Percentiles rank a stretch among this genome's conserved stretches.
Evolutionary conservation across 805 yeast species (phyloP).

Genomic region (Metschnikowia continentalis): DNA sequence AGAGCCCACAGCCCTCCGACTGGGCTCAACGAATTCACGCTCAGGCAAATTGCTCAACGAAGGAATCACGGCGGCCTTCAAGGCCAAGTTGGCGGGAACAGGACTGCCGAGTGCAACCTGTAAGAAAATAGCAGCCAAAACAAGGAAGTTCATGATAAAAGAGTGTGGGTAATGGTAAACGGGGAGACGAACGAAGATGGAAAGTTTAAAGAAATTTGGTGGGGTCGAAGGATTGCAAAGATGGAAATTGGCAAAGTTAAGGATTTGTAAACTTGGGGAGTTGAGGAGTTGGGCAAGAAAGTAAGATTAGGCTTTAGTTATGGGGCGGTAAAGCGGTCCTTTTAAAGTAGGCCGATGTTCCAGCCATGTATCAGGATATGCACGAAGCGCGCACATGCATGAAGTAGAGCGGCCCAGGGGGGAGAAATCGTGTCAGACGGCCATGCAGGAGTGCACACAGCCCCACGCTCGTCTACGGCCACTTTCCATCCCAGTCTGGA

Average conservation of each 20-base stretch:
- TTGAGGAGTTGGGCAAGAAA: background rate
- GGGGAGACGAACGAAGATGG: background rate
- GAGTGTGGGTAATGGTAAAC: background rate
- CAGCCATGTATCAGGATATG: constrained; percentile 1
- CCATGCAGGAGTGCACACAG: background rate
- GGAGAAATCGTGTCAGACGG: background rate
- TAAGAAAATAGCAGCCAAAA: constrained; percentile 2
- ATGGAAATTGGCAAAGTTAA: no score
- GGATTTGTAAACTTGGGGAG: background rate
- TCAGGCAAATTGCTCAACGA: constrained; percentile 11
- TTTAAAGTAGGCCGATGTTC: background rate
- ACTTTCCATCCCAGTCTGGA: background rate
- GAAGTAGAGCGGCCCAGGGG: background rate
- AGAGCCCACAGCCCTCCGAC: background rate
- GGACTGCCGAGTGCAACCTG: constrained; percentile 22
- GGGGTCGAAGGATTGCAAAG: no score
- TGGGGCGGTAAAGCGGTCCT: no score
- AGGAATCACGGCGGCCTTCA: constrained; percentile 18
- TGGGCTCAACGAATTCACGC: constrained; percentile 4
- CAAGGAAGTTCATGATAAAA: constrained; percentile 9
- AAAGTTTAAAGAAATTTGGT: no score
- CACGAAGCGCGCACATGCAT: constrained; percentile 1
- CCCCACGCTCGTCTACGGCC: background rate
- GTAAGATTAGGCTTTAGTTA: no score
- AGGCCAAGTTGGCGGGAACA: constrained; percentile 26